Evolutionary conservation across 208 protist species (phyloP), one percentile per base, ranked within the genome.

Genomic region (Leptomonas pyrrhocoris): DNA sequence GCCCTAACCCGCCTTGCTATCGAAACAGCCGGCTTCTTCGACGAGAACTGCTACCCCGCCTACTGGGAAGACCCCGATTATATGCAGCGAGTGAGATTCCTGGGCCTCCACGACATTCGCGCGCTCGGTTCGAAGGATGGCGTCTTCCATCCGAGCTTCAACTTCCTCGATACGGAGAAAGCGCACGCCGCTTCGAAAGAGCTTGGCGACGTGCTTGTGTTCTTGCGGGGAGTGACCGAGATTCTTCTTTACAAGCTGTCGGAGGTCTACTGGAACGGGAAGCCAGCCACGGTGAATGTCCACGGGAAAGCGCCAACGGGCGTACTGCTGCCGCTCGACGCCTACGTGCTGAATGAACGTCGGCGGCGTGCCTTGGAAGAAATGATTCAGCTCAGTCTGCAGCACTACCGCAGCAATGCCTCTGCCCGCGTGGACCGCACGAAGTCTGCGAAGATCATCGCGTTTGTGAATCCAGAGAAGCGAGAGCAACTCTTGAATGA

Each of bases 41-140:
- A 89, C 51, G 77, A 89, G 45, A 89, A 86, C 49, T 78, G 69
- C 62, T 84, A 67, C 55, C 77, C 80, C 30, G 75, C 68, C 15
- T 80, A 77, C 64, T 67, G 72, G 36, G 80, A 89, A 23, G 77
- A 84, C 45, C 50, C 60, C 2, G 80, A 89, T 42, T 67, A 67
- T 25, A 30, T 61, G 5, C 1, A 0, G 18, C 77, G 74, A 1
- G 23, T 61, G 40, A 11, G 25, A 0, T 5, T 73, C 13, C 45
- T 79, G 23, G 80, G 78, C 38, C 78, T 86, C 25, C 15, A 56
- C 5, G 43, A 34, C 34, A 0, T 51, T 4, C 7, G 28, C 7
- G 43, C 38, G 38, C 38, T 42, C 45, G 13, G n/a, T 23, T 61
- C 31, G 45, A 50, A n/a, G 13, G 71, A 58, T 27, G 70, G 49